These are phyloP conservation scores for Pelargonium citronellum DNA, from an alignment of 441 rosid species.

Conservation along the genomic window DNA sequence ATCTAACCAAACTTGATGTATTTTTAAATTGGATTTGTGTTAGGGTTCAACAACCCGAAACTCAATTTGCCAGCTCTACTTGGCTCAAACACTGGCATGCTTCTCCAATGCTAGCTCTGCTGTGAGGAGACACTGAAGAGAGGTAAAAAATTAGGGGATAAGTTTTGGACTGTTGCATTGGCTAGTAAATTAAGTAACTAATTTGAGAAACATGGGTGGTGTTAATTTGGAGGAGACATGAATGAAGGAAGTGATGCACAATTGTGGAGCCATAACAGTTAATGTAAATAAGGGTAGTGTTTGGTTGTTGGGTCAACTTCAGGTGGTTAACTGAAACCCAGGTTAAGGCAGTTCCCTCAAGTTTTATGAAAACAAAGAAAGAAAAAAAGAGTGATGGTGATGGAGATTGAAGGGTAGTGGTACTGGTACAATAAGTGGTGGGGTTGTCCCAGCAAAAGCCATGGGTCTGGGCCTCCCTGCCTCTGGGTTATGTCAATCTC, in stretches of 20 bases:
- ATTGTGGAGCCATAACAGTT: too few relatives aligned
- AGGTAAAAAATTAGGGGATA: too few relatives aligned
- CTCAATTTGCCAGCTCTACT: too few relatives aligned
- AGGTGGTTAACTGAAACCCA: slow-evolving; percentile 39
- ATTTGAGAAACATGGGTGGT: background rate
- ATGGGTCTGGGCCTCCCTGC: background rate
- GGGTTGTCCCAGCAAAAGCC: background rate
- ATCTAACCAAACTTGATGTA: too few relatives aligned
- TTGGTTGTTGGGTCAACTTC: slow-evolving; percentile 47
- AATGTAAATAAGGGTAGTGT: background rate
- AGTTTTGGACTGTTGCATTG: too few relatives aligned
- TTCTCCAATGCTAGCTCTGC: too few relatives aligned
- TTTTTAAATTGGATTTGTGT: too few relatives aligned
- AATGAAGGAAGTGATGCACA: background rate
- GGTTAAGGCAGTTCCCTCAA: slow-evolving; percentile 15
- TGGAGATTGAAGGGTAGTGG: slow-evolving; percentile 1
- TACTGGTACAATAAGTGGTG: slow-evolving; percentile 8
- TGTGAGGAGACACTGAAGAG: too few relatives aligned
- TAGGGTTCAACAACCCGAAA: too few relatives aligned
- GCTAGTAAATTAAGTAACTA: too few relatives aligned
- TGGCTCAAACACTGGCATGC: too few relatives aligned
- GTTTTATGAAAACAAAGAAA: background rate
- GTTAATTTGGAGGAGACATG: background rate
- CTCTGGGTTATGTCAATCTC: slow-evolving; percentile 22
- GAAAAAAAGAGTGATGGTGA: slow-evolving; percentile 15